Conservation (phyloP, 805 yeast genomes). For the Torulaspora franciscae region DNA sequence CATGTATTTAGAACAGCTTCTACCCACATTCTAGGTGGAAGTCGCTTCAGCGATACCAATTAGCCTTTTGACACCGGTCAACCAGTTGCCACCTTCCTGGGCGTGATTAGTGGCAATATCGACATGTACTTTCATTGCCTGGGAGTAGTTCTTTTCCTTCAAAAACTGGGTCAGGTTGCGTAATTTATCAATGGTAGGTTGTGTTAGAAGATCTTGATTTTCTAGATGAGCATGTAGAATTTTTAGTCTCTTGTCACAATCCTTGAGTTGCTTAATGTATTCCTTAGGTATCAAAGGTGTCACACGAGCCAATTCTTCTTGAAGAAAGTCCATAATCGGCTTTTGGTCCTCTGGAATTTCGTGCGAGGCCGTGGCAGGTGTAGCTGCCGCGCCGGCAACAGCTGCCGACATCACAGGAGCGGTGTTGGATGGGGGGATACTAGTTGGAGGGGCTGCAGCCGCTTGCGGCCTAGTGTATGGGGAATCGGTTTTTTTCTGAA, state of each 20-base stretch:
- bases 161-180: constrained; percentile 48
- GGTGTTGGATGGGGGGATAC: constrained; percentile 28
- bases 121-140: constrained; percentile 53
- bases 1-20: constrained; percentile 1
- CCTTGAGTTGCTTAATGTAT: constrained; percentile 65
- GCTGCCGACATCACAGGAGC: constrained; percentile 9
- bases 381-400: constrained; percentile 1
- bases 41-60: constrained; percentile 64
- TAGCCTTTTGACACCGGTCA: constrained; percentile 83
- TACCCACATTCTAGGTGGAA: constrained; percentile 3
- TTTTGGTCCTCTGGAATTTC: constrained; percentile 57
- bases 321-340: constrained; percentile 57
- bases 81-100: constrained; percentile 85
- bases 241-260: constrained; percentile 76
- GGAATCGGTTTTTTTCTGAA: constrained; percentile 19
- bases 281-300: constrained; percentile 72
- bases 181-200: constrained; percentile 52
- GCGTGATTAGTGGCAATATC: constrained; percentile 60
- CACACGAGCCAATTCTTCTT: constrained; percentile 51
- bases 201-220: constrained; percentile 59
- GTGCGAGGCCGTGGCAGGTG: constrained; percentile 11
- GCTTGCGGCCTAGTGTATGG: constrained; percentile 21
- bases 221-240: constrained; percentile 74
- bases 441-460: constrained; percentile 19
- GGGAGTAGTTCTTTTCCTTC: constrained; percentile 47